A percentile compares a stretch with the other conserved stretches of the same genome.
Evolutionary conservation across 2,329 filamentous ascomycete genomes (phyloP).

Genomic region (Penicillium nordicum): DNA sequence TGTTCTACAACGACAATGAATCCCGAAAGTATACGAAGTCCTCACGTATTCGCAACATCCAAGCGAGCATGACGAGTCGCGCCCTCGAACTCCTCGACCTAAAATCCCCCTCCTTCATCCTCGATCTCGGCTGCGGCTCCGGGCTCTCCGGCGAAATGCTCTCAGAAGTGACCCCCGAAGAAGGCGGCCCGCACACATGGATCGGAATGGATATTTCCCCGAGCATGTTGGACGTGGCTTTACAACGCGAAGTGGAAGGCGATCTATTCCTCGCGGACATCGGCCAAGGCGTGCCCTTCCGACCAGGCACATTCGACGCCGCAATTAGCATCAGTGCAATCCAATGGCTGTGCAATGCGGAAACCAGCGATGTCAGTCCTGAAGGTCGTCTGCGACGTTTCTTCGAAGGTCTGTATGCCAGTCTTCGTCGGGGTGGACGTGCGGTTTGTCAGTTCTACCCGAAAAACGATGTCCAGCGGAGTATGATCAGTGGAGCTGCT

Average conservation of each 20-base stretch:
- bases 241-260: slow-evolving; percentile 87
- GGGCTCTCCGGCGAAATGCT: slow-evolving; percentile 93
- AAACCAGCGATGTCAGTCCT: slow-evolving; percentile 78
- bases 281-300: slow-evolving; percentile 91
- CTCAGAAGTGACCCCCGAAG: slow-evolving; percentile 63
- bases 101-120: slow-evolving; percentile 73
- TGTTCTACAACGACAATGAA: slow-evolving; percentile 95
- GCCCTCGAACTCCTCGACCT: slow-evolving; percentile 90
- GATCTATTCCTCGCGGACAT: slow-evolving; percentile 94
- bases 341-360: slow-evolving; percentile 98
- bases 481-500: slow-evolving; percentile 87
- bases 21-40: slow-evolving; percentile 96
- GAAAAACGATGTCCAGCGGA: slow-evolving; percentile 86
- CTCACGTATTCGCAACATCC: slow-evolving; percentile 92
- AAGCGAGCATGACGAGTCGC: slow-evolving; percentile 88
- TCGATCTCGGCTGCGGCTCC: slow-evolving; percentile 95
- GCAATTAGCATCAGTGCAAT: slow-evolving; percentile 92
- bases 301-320: slow-evolving; percentile 87
- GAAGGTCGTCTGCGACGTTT: slow-evolving; percentile 76
- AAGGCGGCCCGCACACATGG: slow-evolving; percentile 88
- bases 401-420: slow-evolving; percentile 88
- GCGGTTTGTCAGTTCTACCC: slow-evolving; percentile 98
- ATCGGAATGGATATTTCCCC: slow-evolving; percentile 94
- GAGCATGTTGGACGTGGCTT: slow-evolving; percentile 93
- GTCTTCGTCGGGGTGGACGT: slow-evolving; percentile 74